Percentiles rank a stretch among this genome's conserved stretches.
These are phyloP conservation scores for Pythium vanterpoolii DNA, from an alignment of 352 stramenopile genomes.

Conservation along the genomic window DNA sequence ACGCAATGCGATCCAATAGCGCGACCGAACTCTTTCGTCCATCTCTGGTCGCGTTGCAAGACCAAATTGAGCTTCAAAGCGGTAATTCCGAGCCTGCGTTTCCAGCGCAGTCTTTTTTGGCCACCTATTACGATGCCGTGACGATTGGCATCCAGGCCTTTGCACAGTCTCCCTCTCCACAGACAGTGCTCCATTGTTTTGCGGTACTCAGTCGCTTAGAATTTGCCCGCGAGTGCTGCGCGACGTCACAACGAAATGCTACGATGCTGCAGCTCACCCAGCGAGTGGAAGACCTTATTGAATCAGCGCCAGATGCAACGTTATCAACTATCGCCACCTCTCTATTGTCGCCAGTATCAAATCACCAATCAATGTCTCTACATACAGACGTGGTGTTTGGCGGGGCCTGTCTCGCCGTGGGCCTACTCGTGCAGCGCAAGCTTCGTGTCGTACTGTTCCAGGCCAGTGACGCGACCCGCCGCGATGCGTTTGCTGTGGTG, in stretches of 20 bases:
- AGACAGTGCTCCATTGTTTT: conserved; percentile 4
- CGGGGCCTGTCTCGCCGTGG: conserved; percentile 38
- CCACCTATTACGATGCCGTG: conserved; percentile 4
- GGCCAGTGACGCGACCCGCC: conserved; percentile 24
- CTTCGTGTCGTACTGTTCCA: conserved; percentile 46
- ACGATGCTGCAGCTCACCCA: conserved; percentile 43
- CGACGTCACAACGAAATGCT: conserved; percentile 25
- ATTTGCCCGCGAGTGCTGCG: conserved; percentile 46
- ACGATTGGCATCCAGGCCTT: background rate
- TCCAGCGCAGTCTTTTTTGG: background rate
- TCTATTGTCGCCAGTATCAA: conserved; percentile 13
- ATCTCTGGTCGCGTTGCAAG: background rate
- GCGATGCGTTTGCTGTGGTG: conserved; percentile 43
- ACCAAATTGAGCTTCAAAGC: background rate
- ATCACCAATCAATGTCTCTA: background rate
- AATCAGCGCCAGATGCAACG: conserved; percentile 29
- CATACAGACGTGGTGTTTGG: conserved; percentile 36
- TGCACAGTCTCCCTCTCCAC: background rate
- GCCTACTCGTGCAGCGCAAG: conserved; percentile 49
- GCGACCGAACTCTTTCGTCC: conserved; percentile 7
- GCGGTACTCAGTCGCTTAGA: conserved; percentile 29
- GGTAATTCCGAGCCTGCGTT: background rate
- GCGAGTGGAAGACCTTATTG: conserved; percentile 35
- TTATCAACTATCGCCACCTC: conserved; percentile 32
- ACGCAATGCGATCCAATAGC: background rate